Percentiles rank a stretch among this genome's conserved stretches.
phyloP scores from a whole-genome alignment of 2,329 filamentous ascomycete genomes.

The Calycina herbarum region DNA sequence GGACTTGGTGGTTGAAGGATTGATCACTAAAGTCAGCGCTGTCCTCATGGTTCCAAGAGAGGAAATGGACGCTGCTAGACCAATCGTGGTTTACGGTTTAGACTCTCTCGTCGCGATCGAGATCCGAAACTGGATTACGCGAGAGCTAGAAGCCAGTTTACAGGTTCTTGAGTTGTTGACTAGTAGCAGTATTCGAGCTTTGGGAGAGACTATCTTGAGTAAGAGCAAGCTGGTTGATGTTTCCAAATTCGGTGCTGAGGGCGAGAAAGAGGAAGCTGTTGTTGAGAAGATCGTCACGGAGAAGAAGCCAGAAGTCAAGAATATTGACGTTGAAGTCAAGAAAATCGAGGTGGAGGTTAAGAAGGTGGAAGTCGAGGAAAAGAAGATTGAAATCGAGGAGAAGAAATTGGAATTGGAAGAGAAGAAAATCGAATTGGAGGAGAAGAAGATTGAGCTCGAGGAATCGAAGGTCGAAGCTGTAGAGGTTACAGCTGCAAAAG shows the following conservation, averaged over 20 bases:
- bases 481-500: not conserved
- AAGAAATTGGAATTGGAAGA: not conserved
- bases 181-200: conserved; percentile 28
- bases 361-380: not conserved
- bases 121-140: conserved; percentile 43
- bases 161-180: conserved; percentile 34
- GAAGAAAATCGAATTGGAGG: not conserved
- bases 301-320: not conserved
- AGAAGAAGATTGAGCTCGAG: not conserved
- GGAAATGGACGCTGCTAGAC: conserved; percentile 46
- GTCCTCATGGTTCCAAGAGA: conserved; percentile 49
- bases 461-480: not conserved
- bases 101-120: conserved; percentile 31
- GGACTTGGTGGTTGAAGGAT: conserved; percentile 41
- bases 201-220: conserved; percentile 31
- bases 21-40: conserved; percentile 46
- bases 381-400: not conserved
- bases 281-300: not conserved
- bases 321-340: not conserved
- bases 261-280: not conserved
- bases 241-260: not conserved
- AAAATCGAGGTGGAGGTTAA: not conserved
- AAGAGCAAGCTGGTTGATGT: conserved; percentile 29
- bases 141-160: conserved; percentile 26
- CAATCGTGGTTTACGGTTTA: conserved; percentile 36